Evolutionary conservation across 768 basidiomycete species (phyloP), one percentile per base, ranked within the genome.

Genomic region (Phaffia tasmanica): DNA sequence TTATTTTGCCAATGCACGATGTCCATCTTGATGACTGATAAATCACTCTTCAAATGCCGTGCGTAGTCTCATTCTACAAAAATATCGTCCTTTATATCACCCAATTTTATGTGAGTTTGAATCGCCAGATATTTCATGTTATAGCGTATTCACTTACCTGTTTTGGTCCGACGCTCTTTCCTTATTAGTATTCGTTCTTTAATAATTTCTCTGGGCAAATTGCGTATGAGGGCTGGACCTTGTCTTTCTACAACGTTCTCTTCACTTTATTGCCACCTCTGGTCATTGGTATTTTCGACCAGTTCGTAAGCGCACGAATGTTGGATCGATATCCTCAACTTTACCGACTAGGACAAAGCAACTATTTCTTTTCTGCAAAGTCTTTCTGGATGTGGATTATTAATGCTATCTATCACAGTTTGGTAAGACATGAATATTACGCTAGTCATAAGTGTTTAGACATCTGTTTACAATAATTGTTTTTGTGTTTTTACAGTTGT

Each of bases 121-220:
- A n/a, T 25, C 23, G 18, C 30, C 9, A 58, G 25, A n/a, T 3
- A 11, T 46, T 48, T n/a, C 50, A 48, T 49, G 21, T 21, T 32
- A 53, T 53, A 4, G n/a, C 27, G 27, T 6, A 8, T 9, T 25
- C 25, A 27, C 47, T 60, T 21, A 46, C 6, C 42, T 25, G 25
- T 14, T 35, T n/a, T 29, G 47, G 23, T 61, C 74, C 48, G 51
- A 60, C 56, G n/a, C 57, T 50, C 16, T 15, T n/a, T 64, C 59
- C 23, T 46, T n/a, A 59, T 29, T 69, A 97, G 94, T 99, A 84
- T 77, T 95, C 95, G 14, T 94, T 97, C 81, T 89, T 93, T 83
- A 99, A 98, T 81, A 95, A 94, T 73, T 98, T 95, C 79, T 99
- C 95, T 0, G 95, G 95, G 23, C 95, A 98, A 76, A 93, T 98